Evolutionary conservation across 2,329 filamentous ascomycete genomes (phyloP), one percentile per base, ranked within the genome.

Genomic region (Escovopsis weberi): DNA sequence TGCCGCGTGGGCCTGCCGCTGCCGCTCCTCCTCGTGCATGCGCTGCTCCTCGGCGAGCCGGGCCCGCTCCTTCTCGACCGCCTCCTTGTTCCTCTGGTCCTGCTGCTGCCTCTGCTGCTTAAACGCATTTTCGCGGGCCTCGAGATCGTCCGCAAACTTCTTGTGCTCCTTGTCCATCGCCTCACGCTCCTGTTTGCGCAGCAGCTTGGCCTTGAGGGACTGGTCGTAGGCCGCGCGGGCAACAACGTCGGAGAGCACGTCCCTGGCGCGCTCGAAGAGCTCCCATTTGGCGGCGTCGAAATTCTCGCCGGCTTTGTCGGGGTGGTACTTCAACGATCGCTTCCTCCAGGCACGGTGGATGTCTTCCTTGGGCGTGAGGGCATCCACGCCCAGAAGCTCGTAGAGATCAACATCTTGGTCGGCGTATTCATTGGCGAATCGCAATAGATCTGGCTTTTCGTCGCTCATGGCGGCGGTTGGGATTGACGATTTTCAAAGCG

Each of bases 271-370:
- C 55, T 87, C 83, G 45, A 94, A 78, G 1, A 83, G 70, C 60
- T 94, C 84, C 68, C 93, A 96, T 55, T 83, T 84, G 43, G 80
- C 79, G 38, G 85, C 72, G 51, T 91, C 85, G 53, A 82, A 85
- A 33, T 72, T 66, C 41, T 75, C 77, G 48, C 80, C 75, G 43
- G 88, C 80, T 65, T 95, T 94, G 70, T 96, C 89, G 1, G 89
- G 89, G 60, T 96, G 89, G 67, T 88, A 86, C 55, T 85, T 86
- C n/a, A 94, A 69, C 4, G 86, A 86, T 28, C 81, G 80, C 53
- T 85, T 84, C 45, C 86, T 78, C 69, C 89, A 95, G 37, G 85
- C 86, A 51, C 82, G 79, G 49, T 85, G 80, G 54, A 94, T 81
- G 48, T 87, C 82, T n/a, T 76, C 65, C 43, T 82, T 80, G 18